These are phyloP conservation scores for Pseudoturritis turrita DNA, from an alignment of 345 rosid genomes.

Conservation along the genomic window DNA sequence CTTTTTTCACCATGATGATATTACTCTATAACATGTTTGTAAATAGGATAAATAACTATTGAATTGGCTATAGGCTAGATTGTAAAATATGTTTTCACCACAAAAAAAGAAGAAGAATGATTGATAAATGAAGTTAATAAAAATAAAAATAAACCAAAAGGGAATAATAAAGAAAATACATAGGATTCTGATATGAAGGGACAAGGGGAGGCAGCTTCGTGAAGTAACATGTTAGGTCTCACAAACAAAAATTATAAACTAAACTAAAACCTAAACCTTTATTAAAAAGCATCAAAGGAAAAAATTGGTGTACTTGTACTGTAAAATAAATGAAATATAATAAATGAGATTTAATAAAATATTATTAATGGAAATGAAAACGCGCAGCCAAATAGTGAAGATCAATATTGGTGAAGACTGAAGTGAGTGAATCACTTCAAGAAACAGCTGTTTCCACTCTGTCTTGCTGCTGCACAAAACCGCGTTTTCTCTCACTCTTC, in stretches of 20 bases:
- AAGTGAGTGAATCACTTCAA: slow-evolving; percentile 27
- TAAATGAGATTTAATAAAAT: background rate
- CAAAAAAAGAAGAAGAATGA: background rate
- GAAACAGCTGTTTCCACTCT: slow-evolving; percentile 32
- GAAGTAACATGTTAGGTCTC: slow-evolving; percentile 36
- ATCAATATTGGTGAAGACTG: slow-evolving; percentile 9
- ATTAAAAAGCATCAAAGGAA: background rate
- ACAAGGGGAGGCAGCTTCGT: slow-evolving; percentile 26
- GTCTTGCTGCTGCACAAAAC: slow-evolving; percentile 23
- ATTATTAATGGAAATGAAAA: slow-evolving; percentile 14
- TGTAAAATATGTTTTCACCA: background rate
- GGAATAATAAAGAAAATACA: slow-evolving; percentile 10
- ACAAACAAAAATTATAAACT: slow-evolving; percentile 3
- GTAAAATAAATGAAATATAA: background rate
- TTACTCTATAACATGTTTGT: background rate
- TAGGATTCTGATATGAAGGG: slow-evolving; percentile 30
- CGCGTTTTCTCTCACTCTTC: slow-evolving; percentile 22
- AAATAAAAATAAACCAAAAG: background rate
- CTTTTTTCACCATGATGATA: background rate
- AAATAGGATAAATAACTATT: background rate
- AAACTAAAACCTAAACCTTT: background rate
- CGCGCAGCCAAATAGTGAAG: slow-evolving; percentile 34
- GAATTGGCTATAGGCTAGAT: background rate
- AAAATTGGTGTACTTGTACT: background rate
- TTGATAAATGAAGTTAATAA: background rate